A percentile compares a stretch with the other conserved stretches of the same genome.
These are phyloP conservation scores for Didymosphaeria variabile DNA, from an alignment of 2,329 filamentous ascomycete genomes.

Conservation along the genomic window DNA sequence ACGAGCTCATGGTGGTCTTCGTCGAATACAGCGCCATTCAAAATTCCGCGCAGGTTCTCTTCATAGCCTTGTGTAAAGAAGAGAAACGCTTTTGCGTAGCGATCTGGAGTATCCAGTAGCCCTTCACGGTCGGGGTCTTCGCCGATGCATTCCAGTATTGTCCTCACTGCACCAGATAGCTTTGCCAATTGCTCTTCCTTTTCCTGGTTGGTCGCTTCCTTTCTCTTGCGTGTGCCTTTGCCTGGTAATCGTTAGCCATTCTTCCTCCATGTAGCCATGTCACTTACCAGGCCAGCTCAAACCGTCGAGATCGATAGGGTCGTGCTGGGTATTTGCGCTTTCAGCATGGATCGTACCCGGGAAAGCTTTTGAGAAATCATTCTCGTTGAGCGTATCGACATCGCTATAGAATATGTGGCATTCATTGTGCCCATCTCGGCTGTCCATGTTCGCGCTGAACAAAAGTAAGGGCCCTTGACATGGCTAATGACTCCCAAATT, in stretches of 20 bases:
- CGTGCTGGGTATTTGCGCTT: slow-evolving; percentile 54
- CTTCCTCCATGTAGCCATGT: not conserved
- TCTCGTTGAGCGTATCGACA: no score
- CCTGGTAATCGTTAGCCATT: slow-evolving; percentile 52
- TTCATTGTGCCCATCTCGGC: slow-evolving; percentile 7
- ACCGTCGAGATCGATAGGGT: slow-evolving; percentile 63
- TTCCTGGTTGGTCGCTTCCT: slow-evolving; percentile 66
- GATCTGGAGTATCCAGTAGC: slow-evolving; percentile 73
- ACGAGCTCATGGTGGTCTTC: slow-evolving; percentile 97
- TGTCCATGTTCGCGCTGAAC: slow-evolving; percentile 22
- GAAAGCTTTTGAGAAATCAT: no score
- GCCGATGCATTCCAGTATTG: slow-evolving; percentile 71
- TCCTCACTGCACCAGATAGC: slow-evolving; percentile 68
- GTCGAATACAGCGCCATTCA: slow-evolving; percentile 93
- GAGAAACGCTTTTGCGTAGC: slow-evolving; percentile 94
- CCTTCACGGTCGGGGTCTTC: slow-evolving; percentile 72
- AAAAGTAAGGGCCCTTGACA: no score
- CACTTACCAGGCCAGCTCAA: slow-evolving; percentile 63
- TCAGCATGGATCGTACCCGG: no score
- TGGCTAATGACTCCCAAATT: no score
- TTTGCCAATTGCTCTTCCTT: slow-evolving; percentile 66
- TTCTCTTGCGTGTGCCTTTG: slow-evolving; percentile 69
- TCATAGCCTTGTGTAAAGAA: slow-evolving; percentile 98
- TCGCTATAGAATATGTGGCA: slow-evolving; percentile 30
- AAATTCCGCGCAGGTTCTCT: slow-evolving; percentile 88